These are phyloP conservation scores for Ananas comosus DNA, from an alignment of 176 grass and related monocot species.

Conservation along the genomic window DNA sequence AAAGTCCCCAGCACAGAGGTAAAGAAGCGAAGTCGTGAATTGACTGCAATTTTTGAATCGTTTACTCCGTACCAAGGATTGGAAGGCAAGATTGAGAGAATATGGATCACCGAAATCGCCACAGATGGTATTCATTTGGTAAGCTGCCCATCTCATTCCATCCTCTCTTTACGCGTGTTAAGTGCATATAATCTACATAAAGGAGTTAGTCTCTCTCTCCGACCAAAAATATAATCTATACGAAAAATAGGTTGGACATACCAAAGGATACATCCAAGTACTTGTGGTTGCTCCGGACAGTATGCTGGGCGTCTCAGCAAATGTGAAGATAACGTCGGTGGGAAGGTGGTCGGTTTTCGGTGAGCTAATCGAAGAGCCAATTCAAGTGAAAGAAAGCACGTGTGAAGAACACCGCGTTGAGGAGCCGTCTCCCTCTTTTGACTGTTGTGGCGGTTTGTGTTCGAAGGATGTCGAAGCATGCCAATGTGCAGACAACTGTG, in stretches of 20 bases:
- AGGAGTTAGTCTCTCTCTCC: not conserved
- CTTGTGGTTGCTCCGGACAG: slow-evolving; percentile 78
- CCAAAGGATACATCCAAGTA: slow-evolving; percentile 86
- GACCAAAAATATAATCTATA: slow-evolving; percentile 5
- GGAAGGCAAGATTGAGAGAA: slow-evolving; percentile 59
- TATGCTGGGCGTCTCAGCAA: slow-evolving; percentile 54
- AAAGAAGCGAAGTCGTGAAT: slow-evolving; percentile 74
- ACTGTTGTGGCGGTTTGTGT: slow-evolving; percentile 38
- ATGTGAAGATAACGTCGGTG: slow-evolving; percentile 72
- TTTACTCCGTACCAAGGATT: slow-evolving; percentile 85
- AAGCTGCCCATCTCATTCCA: slow-evolving; percentile 7
- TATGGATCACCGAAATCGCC: slow-evolving; percentile 87
- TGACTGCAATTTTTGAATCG: slow-evolving; percentile 84
- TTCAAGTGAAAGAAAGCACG: slow-evolving; percentile 22
- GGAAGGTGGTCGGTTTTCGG: slow-evolving; percentile 92
- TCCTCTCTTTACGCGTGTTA: not conserved
- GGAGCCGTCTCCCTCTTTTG: slow-evolving; percentile 18
- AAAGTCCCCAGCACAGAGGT: slow-evolving; percentile 76
- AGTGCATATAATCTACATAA: not conserved
- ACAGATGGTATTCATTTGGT: slow-evolving; percentile 87
- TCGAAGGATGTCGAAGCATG: slow-evolving; percentile 21
- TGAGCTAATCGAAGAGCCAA: slow-evolving; percentile 43
- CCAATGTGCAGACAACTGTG: not conserved
- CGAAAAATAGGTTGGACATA: slow-evolving; percentile 70
- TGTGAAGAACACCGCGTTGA: slow-evolving; percentile 6